Evolutionary conservation across 2,329 filamentous ascomycete species (phyloP).

Genomic region (Colletotrichum chrysophilum): DNA sequence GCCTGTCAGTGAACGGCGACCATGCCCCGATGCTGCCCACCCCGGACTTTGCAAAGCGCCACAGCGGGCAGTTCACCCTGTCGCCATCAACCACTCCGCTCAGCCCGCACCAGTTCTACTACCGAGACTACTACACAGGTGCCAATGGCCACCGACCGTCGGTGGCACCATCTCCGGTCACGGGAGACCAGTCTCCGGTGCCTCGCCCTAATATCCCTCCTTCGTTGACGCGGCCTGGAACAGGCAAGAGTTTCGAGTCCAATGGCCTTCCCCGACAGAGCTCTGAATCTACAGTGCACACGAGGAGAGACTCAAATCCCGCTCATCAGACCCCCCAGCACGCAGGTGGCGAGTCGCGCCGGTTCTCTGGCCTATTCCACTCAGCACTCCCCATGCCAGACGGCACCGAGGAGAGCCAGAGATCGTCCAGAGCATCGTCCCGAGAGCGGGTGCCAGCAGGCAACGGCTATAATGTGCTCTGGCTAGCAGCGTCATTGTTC

Average conservation of each 20-base stretch:
- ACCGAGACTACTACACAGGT: slow-evolving; percentile 58
- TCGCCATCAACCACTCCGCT: slow-evolving; percentile 57
- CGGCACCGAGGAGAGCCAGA: slow-evolving; percentile 56
- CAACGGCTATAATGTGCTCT: slow-evolving; percentile 76
- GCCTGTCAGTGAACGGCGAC: slow-evolving; percentile 67
- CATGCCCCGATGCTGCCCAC: slow-evolving; percentile 67
- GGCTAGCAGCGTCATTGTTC: slow-evolving; percentile 91
- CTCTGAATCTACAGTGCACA: slow-evolving; percentile 52
- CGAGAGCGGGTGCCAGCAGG: slow-evolving; percentile 58
- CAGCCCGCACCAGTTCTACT: slow-evolving; percentile 61
- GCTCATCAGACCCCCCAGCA: slow-evolving; percentile 54
- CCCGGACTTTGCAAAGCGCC: slow-evolving; percentile 68
- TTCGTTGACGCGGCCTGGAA: slow-evolving; percentile 57
- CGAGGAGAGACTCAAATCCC: slow-evolving; percentile 60
- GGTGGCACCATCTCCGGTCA: slow-evolving; percentile 52
- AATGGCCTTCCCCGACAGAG: slow-evolving; percentile 54
- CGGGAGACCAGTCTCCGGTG: slow-evolving; percentile 56
- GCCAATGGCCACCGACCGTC: slow-evolving; percentile 37
- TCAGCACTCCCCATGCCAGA: slow-evolving; percentile 86
- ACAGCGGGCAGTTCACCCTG: slow-evolving; percentile 70
- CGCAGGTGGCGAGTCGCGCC: slow-evolving; percentile 49
- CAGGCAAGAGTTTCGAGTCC: slow-evolving; percentile 65
- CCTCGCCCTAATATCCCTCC: slow-evolving; percentile 38
- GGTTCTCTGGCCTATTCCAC: slow-evolving; percentile 81
- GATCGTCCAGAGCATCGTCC: slow-evolving; percentile 65